Conservation (phyloP, 148 eudicot species). For the Fagopyrum esculentum region DNA sequence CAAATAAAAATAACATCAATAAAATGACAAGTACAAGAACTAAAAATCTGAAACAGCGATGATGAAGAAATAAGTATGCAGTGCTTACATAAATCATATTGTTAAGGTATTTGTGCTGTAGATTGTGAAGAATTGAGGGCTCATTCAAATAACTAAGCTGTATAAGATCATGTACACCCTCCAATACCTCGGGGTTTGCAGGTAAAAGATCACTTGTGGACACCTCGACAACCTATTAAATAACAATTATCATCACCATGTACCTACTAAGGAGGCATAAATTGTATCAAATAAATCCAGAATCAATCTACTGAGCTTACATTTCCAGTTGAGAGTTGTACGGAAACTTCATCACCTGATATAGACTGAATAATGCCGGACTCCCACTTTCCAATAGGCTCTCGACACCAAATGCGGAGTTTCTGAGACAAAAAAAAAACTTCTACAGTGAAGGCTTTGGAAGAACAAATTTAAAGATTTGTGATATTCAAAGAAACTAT, state of each 20-base stretch:
- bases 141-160: conserved; percentile 92
- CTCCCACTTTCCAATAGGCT: conserved; percentile 59
- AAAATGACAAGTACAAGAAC: not conserved
- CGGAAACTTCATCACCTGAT: conserved; percentile 48
- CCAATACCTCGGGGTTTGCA: conserved; percentile 86
- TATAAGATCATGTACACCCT: conserved; percentile 82
- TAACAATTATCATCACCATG: conserved; percentile 1
- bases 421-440: conserved; percentile 41
- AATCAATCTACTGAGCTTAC: conserved; percentile 41
- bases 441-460: not conserved
- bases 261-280: not conserved
- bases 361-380: conserved; percentile 67
- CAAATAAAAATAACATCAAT: not conserved
- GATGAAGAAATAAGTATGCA: conserved; percentile 8
- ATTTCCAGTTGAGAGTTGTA: conserved; percentile 51
- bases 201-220: conserved; percentile 59
- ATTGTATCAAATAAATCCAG: not conserved
- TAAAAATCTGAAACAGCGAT: not conserved
- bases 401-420: conserved; percentile 83
- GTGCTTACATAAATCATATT: conserved; percentile 71
- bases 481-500: not conserved
- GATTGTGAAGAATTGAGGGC: conserved; percentile 86
- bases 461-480: not conserved
- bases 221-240: conserved; percentile 53
- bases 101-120: conserved; percentile 62